phyloP scores from a whole-genome alignment of 2,329 filamentous ascomycete genomes.

The Zasmidium angulare region DNA sequence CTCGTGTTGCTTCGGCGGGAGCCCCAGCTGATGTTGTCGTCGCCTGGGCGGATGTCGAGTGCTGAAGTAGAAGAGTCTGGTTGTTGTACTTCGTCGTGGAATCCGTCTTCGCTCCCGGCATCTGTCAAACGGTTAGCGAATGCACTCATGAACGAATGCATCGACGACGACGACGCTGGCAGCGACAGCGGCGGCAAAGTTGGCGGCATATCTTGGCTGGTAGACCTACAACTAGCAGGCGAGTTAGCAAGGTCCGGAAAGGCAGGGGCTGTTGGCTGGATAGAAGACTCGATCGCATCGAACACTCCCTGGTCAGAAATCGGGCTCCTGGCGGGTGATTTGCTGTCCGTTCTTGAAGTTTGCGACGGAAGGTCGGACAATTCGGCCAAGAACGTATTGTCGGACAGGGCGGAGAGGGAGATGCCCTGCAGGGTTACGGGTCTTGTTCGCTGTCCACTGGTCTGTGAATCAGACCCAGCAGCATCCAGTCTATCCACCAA shows the following conservation, averaged over 20 bases:
- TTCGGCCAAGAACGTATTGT: constrained; percentile 21
- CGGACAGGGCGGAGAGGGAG: constrained; percentile 29
- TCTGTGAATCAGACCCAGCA: not conserved
- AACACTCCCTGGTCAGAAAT: not conserved
- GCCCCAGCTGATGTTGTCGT: constrained; percentile 39
- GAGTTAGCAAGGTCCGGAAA: not conserved
- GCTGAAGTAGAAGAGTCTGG: constrained; percentile 10
- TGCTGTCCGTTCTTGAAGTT: constrained; percentile 14
- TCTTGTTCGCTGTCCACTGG: not conserved
- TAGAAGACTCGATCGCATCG: not conserved
- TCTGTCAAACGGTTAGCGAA: constrained; percentile 43
- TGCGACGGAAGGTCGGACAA: constrained; percentile 22
- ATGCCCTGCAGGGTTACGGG: constrained; percentile 26
- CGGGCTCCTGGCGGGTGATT: not conserved
- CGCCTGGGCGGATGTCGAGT: constrained; percentile 36
- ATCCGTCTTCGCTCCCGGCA: constrained; percentile 35
- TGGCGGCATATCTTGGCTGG: not conserved
- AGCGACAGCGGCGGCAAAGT: not conserved
- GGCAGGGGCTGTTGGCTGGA: not conserved
- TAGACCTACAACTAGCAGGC: not conserved
- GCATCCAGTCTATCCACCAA: constrained; percentile 62
- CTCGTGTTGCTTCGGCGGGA: constrained; percentile 31
- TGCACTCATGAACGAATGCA: constrained; percentile 1
- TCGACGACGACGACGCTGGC: not conserved
- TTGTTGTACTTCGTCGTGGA: constrained; percentile 27